These are phyloP conservation scores for Aspergillus steynii DNA, from an alignment of 495 filamentous ascomycete species.

Conservation along the genomic window DNA sequence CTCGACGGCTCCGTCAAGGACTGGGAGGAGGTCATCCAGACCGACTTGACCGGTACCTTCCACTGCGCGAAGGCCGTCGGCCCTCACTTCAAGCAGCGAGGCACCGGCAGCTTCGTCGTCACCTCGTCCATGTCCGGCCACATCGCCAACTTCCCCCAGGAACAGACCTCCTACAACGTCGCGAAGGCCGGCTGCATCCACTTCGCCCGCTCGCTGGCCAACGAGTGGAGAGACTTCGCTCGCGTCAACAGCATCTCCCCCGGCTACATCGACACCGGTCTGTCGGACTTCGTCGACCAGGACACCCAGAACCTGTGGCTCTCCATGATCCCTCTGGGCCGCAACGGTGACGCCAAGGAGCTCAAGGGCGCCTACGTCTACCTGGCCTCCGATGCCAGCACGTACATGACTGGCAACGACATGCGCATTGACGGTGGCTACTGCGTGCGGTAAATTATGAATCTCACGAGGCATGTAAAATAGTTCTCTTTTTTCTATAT, in stretches of 20 bases:
- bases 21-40: slow-evolving; percentile 69
- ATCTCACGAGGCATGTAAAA: background rate
- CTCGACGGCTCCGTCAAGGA: slow-evolving; percentile 63
- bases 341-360: slow-evolving; percentile 76
- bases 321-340: slow-evolving; percentile 74
- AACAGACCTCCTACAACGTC: slow-evolving; percentile 80
- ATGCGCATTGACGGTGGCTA: slow-evolving; percentile 72
- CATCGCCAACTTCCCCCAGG: slow-evolving; percentile 76
- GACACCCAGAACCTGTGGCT: slow-evolving; percentile 71
- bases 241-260: slow-evolving; percentile 73
- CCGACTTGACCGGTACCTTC: slow-evolving; percentile 64
- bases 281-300: slow-evolving; percentile 72
- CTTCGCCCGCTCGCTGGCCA: slow-evolving; percentile 61
- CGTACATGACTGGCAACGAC: slow-evolving; percentile 83
- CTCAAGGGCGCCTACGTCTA: slow-evolving; percentile 84
- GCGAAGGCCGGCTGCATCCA: slow-evolving; percentile 66
- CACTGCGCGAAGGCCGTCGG: slow-evolving; percentile 70
- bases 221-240: slow-evolving; percentile 79
- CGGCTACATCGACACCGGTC: slow-evolving; percentile 77
- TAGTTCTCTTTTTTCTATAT: background rate
- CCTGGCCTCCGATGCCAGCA: slow-evolving; percentile 70
- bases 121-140: slow-evolving; percentile 70
- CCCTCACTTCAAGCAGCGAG: slow-evolving; percentile 61
- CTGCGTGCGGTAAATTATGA: slow-evolving; percentile 37
- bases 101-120: slow-evolving; percentile 61